phyloP scores from a whole-genome alignment of 768 basidiomycete genomes.

The Tulasnella sp. region DNA sequence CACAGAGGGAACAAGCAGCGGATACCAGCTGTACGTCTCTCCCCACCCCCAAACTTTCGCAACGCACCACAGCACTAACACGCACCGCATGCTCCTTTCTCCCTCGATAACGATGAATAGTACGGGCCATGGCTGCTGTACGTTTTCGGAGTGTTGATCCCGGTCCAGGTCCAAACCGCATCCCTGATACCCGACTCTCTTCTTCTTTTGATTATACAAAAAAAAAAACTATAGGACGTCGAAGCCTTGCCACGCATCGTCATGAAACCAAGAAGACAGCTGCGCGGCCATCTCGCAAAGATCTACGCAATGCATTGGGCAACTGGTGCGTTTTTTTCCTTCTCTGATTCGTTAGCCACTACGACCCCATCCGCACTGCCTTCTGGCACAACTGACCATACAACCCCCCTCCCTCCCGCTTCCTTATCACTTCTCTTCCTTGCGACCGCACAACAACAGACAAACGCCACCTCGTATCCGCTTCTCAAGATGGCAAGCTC shows the following conservation, averaged over 20 bases:
- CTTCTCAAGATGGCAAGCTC: constrained; percentile 98
- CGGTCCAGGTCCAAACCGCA: background rate
- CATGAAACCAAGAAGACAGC: constrained; percentile 90
- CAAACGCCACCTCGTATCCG: constrained; percentile 96
- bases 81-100: background rate
- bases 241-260: constrained; percentile 93
- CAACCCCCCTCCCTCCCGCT: background rate
- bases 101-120: constrained; percentile 37
- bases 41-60: background rate
- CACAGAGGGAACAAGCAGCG: constrained; percentile 90
- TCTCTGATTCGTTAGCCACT: background rate
- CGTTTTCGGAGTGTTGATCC: background rate
- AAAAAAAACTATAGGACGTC: constrained; percentile 46
- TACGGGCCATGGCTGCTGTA: constrained; percentile 86
- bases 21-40: constrained; percentile 15
- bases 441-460: constrained; percentile 47
- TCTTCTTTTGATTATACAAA: background rate
- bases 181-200: background rate
- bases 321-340: constrained; percentile 31
- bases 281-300: constrained; percentile 96
- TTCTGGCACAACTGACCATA: background rate
- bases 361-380: background rate
- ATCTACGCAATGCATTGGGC: constrained; percentile 99
- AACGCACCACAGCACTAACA: background rate
- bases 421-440: too few relatives aligned